A percentile compares a stretch with the other conserved stretches of the same genome.
These are phyloP conservation scores for Artemisia argyi DNA, from an alignment of 129 eudicot species.

Conservation along the genomic window DNA sequence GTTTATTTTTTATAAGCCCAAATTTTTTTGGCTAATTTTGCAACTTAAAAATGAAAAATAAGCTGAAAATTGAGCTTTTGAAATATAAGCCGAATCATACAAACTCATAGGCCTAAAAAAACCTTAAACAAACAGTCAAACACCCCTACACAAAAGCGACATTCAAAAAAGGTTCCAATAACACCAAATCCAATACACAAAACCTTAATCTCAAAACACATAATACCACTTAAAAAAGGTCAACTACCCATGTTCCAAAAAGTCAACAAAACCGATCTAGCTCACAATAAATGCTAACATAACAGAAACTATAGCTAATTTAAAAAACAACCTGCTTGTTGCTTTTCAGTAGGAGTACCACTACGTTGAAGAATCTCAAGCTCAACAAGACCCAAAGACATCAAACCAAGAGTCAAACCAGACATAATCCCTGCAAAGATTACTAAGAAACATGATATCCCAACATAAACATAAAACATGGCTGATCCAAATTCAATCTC, in stretches of 20 bases:
- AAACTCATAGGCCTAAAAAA: too few species aligned
- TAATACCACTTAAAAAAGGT: too few species aligned
- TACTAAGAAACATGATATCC: constrained; percentile 63
- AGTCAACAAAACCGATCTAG: background rate
- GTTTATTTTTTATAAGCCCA: background rate
- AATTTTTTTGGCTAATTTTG: background rate
- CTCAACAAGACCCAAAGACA: constrained; percentile 95
- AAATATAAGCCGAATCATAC: too few species aligned
- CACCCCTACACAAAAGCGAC: too few species aligned
- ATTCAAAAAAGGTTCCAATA: too few species aligned
- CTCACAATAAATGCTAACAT: background rate
- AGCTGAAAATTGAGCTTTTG: too few species aligned
- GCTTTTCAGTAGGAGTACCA: constrained; percentile 73
- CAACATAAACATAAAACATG: constrained; percentile 71
- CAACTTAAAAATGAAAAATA: too few species aligned
- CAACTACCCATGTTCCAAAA: background rate
- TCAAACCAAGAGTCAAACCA: constrained; percentile 88
- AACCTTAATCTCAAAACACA: too few species aligned
- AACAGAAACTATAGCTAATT: background rate
- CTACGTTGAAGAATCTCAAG: constrained; percentile 93
- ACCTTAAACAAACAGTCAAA: too few species aligned
- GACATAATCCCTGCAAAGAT: constrained; percentile 95
- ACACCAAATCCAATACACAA: too few species aligned
- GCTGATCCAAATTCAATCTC: constrained; percentile 71
- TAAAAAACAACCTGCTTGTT: constrained; percentile 66